A percentile compares a stretch with the other conserved stretches of the same genome.
phyloP scores from a whole-genome alignment of 345 rosid genomes.

The Citrus sp. region DNA sequence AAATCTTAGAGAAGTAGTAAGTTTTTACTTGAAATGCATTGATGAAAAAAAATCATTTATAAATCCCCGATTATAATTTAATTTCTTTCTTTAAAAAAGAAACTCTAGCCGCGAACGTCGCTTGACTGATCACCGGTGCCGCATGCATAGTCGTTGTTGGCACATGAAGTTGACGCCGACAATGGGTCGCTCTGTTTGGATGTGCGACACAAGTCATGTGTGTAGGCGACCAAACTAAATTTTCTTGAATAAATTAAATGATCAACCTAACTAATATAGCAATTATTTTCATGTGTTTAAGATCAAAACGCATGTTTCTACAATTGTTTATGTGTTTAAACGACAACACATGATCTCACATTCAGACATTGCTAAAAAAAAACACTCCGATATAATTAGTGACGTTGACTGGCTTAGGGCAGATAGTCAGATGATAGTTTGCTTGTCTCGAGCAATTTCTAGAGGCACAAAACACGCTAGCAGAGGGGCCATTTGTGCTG shows the following conservation, averaged over 20 bases:
- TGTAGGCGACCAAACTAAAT: not conserved
- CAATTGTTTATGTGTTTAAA: not conserved
- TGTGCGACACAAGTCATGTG: slow-evolving; percentile 1
- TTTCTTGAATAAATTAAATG: not conserved
- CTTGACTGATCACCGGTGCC: not conserved
- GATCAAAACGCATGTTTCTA: not conserved
- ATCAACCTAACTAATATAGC: not conserved
- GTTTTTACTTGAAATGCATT: too few relatives aligned
- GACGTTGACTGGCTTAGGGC: not conserved
- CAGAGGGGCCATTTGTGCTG: not conserved
- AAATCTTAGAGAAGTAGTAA: too few relatives aligned
- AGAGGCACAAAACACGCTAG: not conserved
- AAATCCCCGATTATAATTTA: not conserved
- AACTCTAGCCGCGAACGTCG: not conserved
- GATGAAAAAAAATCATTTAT: too few relatives aligned
- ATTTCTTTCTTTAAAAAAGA: too few relatives aligned
- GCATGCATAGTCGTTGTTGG: slow-evolving; percentile 2
- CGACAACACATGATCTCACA: not conserved
- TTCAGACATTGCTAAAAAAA: not conserved
- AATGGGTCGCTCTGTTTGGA: not conserved
- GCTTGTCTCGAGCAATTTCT: not conserved
- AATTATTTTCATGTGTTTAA: not conserved
- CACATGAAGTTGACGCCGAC: slow-evolving; percentile 2
- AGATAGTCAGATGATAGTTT: not conserved
- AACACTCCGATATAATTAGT: too few relatives aligned